Base-by-base conservation (phyloP, 768 basidiomycete species). In the Tulasnella sp. region DNA sequence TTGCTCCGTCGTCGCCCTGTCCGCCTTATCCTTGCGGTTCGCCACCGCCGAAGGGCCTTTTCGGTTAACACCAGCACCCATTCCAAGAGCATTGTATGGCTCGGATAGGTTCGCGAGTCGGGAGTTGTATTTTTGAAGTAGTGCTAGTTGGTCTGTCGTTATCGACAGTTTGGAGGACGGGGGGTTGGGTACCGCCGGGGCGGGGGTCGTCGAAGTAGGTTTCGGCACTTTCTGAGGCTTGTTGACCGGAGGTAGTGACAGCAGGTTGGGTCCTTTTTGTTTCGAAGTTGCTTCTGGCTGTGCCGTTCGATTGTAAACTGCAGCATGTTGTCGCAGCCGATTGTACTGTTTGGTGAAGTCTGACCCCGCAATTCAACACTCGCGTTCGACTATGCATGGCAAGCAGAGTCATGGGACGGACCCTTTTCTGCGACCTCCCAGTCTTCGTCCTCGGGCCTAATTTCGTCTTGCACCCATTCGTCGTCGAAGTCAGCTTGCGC, bases 321-420 rank as follows among this genome's bases (percentile, higher is more conserved):
- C 91, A 72, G 92, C 89, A 79, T 98, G 93, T 79, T 98, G 95
- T 66, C 91, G 84, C 36, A 98, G 83, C 29, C 97, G 90, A 81
- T 98, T 98, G 81, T 92, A 99, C 77, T 98, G 95, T 81, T 98
- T 98, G 39, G 97, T 98, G 77, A 99, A 98, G 82, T 99, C 97
- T 97, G 79, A 34, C 72, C 12, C n/a, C 71, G 26, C 17, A 26
- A 2, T 34, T 35, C 29, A 29, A 14, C 3, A 64, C 16, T 19
- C 66, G 29, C 62, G n/a, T 63, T n/a, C 8, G 52, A 3, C 1
- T 59, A 8, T 3, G n/a, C 11, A 11, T 59, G 8, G 16, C n/a
- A 47, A 22, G 19, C 22, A 0, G 52, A 59, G 6, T 59, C 22
- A 26, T 26, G 29, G 35, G 19, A 59, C 84, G 52, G 75, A 89